Evolutionary conservation across 1,284 basidiomycete species (phyloP).

Genomic region (Baeospora myosura): DNA sequence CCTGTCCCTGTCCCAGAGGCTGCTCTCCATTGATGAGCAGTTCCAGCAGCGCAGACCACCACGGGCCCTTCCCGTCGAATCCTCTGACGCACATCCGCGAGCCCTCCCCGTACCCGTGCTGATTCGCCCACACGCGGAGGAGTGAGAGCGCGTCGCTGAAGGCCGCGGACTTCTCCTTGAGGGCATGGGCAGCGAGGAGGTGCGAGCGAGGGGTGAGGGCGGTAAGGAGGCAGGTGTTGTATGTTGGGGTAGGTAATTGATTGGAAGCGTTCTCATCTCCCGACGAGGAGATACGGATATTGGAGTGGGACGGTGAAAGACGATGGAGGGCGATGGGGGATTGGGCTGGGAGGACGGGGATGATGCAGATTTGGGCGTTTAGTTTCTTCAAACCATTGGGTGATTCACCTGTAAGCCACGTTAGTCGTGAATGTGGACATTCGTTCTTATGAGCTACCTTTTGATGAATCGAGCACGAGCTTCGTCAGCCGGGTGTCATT

Average conservation of each 20-base stretch:
- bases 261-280: slow-evolving; percentile 17
- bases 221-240: slow-evolving; percentile 73
- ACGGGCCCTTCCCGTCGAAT: slow-evolving; percentile 59
- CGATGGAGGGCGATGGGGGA: slow-evolving; percentile 58
- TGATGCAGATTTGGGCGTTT: slow-evolving; percentile 65
- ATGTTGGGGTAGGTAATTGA: slow-evolving; percentile 58
- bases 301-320: slow-evolving; percentile 72
- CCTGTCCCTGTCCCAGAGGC: slow-evolving; percentile 17
- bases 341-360: slow-evolving; percentile 55
- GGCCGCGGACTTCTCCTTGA: slow-evolving; percentile 56
- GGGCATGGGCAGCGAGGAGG: slow-evolving; percentile 62
- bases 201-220: slow-evolving; percentile 60
- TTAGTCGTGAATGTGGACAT: slow-evolving; percentile 8
- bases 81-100: slow-evolving; percentile 53
- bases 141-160: slow-evolving; percentile 76
- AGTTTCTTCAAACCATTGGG: slow-evolving; percentile 61
- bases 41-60: slow-evolving; percentile 68
- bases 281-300: slow-evolving; percentile 43
- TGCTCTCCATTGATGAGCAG: slow-evolving; percentile 71
- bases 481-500: slow-evolving; percentile 66
- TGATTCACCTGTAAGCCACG: slow-evolving; percentile 38
- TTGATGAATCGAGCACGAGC: slow-evolving; percentile 52
- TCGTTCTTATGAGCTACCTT: slow-evolving; percentile 35
- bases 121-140: slow-evolving; percentile 86
- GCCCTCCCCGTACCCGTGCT: slow-evolving; percentile 70